A percentile compares a stretch with the other conserved stretches of the same genome.
These are phyloP conservation scores for Cucumis cinereus DNA, from an alignment of 306 rosid species.

Conservation along the genomic window DNA sequence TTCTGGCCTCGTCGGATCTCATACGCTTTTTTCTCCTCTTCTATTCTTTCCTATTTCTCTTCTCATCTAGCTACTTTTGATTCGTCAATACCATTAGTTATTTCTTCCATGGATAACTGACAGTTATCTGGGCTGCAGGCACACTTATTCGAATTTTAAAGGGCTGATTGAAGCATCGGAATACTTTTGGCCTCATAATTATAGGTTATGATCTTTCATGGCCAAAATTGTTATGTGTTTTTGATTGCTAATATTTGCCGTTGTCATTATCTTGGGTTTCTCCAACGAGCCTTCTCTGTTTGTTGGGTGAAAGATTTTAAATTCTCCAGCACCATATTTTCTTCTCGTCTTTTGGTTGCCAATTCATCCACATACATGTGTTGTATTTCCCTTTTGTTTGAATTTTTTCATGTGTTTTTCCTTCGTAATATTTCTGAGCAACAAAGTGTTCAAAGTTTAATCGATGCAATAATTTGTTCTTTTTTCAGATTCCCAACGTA, in stretches of 20 bases:
- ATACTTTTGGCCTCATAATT: conserved; percentile 27
- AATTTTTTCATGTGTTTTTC: not conserved
- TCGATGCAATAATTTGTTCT: not conserved
- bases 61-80: not conserved
- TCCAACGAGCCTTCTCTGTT: not conserved
- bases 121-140: conserved; percentile 48
- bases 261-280: not conserved
- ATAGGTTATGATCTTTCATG: conserved; percentile 35
- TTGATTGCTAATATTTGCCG: not conserved
- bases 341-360: not conserved
- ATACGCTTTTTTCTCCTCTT: not conserved
- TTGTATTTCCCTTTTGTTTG: not conserved
- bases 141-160: conserved; percentile 20
- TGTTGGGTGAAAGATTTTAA: not conserved
- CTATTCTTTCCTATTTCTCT: not conserved
- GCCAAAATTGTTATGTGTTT: conserved; percentile 17
- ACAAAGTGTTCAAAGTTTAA: not conserved
- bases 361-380: not conserved
- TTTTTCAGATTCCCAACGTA: conserved; percentile 26
- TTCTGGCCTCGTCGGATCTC: not conserved
- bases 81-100: conserved; percentile 2
- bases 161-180: conserved; percentile 46
- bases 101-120: conserved; percentile 23
- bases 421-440: not conserved
- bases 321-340: not conserved